Evolutionary conservation across 1,139 yeast genomes (phyloP).

Genomic region (Nakaseomyces delphensis): DNA sequence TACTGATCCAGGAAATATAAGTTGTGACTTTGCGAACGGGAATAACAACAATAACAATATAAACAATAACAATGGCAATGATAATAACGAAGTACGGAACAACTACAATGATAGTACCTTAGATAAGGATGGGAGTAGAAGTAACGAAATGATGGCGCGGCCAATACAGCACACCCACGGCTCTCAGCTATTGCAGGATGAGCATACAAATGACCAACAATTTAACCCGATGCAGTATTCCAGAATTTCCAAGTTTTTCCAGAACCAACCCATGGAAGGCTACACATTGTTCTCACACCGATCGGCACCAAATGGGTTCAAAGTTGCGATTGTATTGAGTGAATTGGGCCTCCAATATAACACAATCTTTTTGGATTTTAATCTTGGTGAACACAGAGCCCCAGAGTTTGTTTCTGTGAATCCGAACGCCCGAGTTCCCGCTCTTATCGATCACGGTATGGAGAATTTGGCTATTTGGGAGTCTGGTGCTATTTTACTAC

Average conservation of each 20-base stretch:
- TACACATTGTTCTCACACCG: slow-evolving; percentile 82
- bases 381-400: slow-evolving; percentile 82
- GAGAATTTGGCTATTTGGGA: slow-evolving; percentile 87
- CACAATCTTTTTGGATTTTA: slow-evolving; percentile 82
- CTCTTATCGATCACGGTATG: slow-evolving; percentile 77
- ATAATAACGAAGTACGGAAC: slow-evolving; percentile 9
- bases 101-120: slow-evolving; percentile 16
- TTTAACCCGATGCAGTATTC: slow-evolving; percentile 25
- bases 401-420: slow-evolving; percentile 87
- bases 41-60: neutral
- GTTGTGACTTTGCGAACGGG: slow-evolving; percentile 15
- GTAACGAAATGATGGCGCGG: slow-evolving; percentile 11
- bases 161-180: slow-evolving; percentile 6
- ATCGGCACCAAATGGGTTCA: slow-evolving; percentile 94
- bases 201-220: slow-evolving; percentile 12
- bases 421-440: slow-evolving; percentile 94
- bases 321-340: slow-evolving; percentile 82
- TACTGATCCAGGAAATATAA: slow-evolving; percentile 5
- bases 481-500: slow-evolving; percentile 80
- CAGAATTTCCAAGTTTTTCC: slow-evolving; percentile 67
- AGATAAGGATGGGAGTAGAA: slow-evolving; percentile 17
- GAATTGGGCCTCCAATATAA: slow-evolving; percentile 74
- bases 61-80: slow-evolving; percentile 7
- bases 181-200: slow-evolving; percentile 14
- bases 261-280: slow-evolving; percentile 74